These are phyloP conservation scores for Beta corolliflora DNA, from an alignment of 179 eudicot species.

Conservation along the genomic window DNA sequence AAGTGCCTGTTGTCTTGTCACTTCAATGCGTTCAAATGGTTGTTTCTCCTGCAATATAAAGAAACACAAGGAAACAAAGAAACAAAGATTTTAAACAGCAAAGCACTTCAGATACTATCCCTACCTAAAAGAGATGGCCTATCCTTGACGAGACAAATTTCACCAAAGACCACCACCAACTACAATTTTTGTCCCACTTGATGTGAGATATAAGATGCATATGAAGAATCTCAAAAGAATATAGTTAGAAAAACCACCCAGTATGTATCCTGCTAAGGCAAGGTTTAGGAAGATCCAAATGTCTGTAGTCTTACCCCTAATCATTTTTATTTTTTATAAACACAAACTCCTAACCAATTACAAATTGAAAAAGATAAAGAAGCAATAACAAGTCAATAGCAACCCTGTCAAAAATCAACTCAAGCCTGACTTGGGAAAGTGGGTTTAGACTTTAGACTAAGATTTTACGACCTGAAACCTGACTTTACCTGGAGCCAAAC, in stretches of 20 bases:
- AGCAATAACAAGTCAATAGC: too few relatives aligned
- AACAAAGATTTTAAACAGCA: background rate
- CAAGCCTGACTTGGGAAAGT: too few relatives aligned
- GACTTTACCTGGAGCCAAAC: too few relatives aligned
- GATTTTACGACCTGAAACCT: too few relatives aligned
- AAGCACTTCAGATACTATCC: background rate
- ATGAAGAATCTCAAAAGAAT: background rate
- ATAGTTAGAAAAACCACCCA: background rate
- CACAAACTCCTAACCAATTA: too few relatives aligned
- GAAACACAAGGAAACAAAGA: background rate
- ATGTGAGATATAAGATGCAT: background rate
- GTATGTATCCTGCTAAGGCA: background rate
- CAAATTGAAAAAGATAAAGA: too few relatives aligned
- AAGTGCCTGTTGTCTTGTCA: conserved; percentile 84
- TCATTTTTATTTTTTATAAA: too few relatives aligned
- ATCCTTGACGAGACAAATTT: too few relatives aligned
- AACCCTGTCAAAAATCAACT: too few relatives aligned
- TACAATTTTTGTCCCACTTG: background rate
- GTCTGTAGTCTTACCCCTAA: background rate
- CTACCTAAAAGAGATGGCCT: background rate
- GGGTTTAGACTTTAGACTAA: too few relatives aligned
- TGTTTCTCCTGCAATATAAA: conserved; percentile 68
- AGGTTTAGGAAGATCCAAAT: background rate
- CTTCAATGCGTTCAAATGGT: conserved; percentile 94
- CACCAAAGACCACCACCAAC: background rate